A percentile compares a stretch with the other conserved stretches of the same genome.
Evolutionary conservation across 2,329 filamentous ascomycete genomes (phyloP).

Genomic region (Arthrobotrys megalospora): DNA sequence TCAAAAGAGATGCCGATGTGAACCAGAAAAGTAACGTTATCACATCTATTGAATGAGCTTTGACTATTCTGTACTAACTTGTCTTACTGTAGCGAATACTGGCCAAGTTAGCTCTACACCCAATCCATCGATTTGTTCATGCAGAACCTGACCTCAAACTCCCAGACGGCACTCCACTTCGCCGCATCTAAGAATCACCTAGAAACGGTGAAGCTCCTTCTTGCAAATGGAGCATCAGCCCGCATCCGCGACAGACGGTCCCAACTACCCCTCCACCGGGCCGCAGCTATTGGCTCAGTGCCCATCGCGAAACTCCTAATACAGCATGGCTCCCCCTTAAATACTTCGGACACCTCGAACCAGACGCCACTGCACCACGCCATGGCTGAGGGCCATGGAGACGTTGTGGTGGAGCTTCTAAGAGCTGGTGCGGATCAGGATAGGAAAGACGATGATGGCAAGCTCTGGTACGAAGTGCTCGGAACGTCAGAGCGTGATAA

Average conservation of each 20-base stretch:
- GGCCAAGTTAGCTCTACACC: conserved; percentile 72
- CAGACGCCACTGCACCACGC: conserved; percentile 93
- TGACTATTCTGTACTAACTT: neutral
- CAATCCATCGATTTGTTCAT: neutral
- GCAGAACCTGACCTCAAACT: conserved; percentile 43
- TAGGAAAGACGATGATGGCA: conserved; percentile 81
- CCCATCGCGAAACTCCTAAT: conserved; percentile 87
- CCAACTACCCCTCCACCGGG: conserved; percentile 86
- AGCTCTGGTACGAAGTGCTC: conserved; percentile 79
- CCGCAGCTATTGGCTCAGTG: conserved; percentile 89
- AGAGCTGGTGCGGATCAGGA: conserved; percentile 87
- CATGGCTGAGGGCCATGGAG: conserved; percentile 82
- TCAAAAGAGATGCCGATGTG: conserved; percentile 79
- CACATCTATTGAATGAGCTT: conserved; percentile 9
- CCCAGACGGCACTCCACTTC: conserved; percentile 88
- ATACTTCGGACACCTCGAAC: conserved; percentile 85
- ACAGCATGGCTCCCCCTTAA: conserved; percentile 81
- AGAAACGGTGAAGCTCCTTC: conserved; percentile 82
- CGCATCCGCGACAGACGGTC: conserved; percentile 88
- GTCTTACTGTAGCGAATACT: conserved; percentile 72
- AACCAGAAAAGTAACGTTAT: conserved; percentile 77
- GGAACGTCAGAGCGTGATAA: conserved; percentile 82
- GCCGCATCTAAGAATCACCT: conserved; percentile 90
- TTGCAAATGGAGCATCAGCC: conserved; percentile 78
- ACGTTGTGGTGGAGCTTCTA: conserved; percentile 85